Evolutionary conservation across 768 basidiomycete species (phyloP).

Genomic region (Lentinus tigrinus): DNA sequence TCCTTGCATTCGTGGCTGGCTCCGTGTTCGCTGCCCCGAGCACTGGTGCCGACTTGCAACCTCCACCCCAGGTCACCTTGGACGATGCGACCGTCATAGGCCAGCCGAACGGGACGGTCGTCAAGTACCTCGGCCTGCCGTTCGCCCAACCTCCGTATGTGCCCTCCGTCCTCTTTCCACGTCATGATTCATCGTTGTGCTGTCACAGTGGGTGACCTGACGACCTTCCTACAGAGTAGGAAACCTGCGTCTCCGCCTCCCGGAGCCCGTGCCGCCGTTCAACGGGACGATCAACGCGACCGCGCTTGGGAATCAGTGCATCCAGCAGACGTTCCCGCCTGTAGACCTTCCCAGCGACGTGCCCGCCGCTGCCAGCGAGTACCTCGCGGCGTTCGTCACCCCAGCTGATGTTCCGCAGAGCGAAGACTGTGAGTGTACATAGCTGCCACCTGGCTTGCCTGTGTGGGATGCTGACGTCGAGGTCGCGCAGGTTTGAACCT

Average conservation of each 20-base stretch:
- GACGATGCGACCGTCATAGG: conserved; percentile 27
- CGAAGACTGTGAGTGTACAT: conserved; percentile 9
- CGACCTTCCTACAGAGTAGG: not conserved
- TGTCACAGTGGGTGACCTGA: too few relatives aligned
- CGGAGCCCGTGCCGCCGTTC: not conserved
- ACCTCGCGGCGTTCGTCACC: not conserved
- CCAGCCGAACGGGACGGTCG: conserved; percentile 1
- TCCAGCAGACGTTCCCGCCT: conserved; percentile 1
- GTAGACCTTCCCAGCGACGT: not conserved
- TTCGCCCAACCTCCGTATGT: conserved; percentile 31
- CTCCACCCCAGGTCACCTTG: conserved; percentile 19
- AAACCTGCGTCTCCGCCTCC: conserved; percentile 6
- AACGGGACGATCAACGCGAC: conserved; percentile 11
- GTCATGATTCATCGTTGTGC: too few relatives aligned
- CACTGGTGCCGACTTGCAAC: not conserved
- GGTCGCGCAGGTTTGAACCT: conserved; percentile 17
- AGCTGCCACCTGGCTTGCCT: not conserved
- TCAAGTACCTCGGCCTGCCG: conserved; percentile 29
- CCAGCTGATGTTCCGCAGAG: conserved; percentile 1
- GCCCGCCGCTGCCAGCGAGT: not conserved
- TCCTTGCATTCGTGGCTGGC: too few relatives aligned
- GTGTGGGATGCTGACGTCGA: not conserved
- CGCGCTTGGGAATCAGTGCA: conserved; percentile 15
- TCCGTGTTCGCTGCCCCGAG: not conserved
- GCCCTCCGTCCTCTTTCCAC: not conserved